Evolutionary conservation across 2,329 filamentous ascomycete genomes (phyloP).

Genomic region (Didymella exigua): DNA sequence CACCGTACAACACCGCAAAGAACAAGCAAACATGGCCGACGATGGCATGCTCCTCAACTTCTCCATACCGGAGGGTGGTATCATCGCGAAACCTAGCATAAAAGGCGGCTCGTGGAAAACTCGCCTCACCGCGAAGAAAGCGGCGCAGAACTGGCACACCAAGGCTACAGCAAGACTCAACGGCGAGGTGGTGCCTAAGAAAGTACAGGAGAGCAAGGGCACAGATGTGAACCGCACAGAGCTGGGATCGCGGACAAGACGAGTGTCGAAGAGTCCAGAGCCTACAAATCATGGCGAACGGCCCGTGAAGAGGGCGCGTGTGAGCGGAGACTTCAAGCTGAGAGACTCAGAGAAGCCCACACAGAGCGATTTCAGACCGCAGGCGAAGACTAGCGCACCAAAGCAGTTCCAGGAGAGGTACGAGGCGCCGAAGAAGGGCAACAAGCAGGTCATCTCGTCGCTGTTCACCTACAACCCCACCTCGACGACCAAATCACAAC

Average conservation of each 20-base stretch:
- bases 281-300: conserved; percentile 26
- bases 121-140: conserved; percentile 78
- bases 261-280: conserved; percentile 25
- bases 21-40: conserved; percentile 73
- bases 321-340: conserved; percentile 49
- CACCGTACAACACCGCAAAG: not conserved
- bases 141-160: conserved; percentile 60
- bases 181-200: conserved; percentile 34
- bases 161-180: conserved; percentile 45
- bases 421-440: conserved; percentile 45
- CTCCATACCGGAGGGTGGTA: conserved; percentile 70
- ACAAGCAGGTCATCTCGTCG: conserved; percentile 78
- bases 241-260: conserved; percentile 32
- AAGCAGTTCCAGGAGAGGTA: conserved; percentile 45
- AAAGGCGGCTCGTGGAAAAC: conserved; percentile 95
- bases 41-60: conserved; percentile 96
- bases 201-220: conserved; percentile 25
- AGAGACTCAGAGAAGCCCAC: conserved; percentile 25
- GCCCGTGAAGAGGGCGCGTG: conserved; percentile 43
- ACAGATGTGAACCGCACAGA: conserved; percentile 41
- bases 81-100: conserved; percentile 68
- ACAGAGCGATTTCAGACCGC: conserved; percentile 36
- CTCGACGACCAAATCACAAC: conserved; percentile 64
- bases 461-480: conserved; percentile 89
- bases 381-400: conserved; percentile 33